These are phyloP conservation scores for Fallopia convolvulus DNA, from an alignment of 148 eudicot genomes.

Conservation along the genomic window DNA sequence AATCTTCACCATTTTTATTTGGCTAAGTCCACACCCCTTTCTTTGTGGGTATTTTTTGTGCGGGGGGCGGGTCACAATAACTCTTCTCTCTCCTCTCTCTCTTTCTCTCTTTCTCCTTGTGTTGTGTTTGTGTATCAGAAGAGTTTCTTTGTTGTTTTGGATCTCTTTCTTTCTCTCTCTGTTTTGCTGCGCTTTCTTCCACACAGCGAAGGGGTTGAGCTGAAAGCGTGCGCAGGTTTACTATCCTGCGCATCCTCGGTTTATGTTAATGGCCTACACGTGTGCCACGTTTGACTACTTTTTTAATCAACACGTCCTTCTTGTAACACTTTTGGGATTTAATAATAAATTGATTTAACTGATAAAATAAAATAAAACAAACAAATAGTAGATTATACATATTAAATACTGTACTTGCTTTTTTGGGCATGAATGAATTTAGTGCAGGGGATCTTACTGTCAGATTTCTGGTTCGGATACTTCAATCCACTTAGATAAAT, in stretches of 20 bases:
- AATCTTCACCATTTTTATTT: conserved; percentile 35
- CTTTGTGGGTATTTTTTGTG: conserved; percentile 10
- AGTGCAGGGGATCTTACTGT: no score
- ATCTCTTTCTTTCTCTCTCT: conserved; percentile 6
- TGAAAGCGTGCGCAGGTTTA: conserved; percentile 7
- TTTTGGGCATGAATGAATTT: no score
- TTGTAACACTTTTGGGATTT: no score
- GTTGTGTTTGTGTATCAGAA: background rate
- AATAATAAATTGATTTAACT: no score
- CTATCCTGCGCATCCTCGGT: background rate
- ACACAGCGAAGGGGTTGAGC: conserved; percentile 3
- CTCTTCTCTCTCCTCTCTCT: background rate
- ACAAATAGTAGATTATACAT: no score
- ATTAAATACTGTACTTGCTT: no score
- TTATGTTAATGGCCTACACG: background rate
- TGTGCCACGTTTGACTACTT: background rate
- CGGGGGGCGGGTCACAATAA: conserved; percentile 3
- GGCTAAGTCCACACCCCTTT: conserved; percentile 11
- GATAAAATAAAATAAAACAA: no score
- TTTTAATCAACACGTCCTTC: background rate
- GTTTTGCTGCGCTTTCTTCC: conserved; percentile 12
- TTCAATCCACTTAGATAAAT: no score
- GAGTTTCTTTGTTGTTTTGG: background rate
- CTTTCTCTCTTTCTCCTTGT: background rate
- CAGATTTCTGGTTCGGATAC: no score